Base-by-base conservation (phyloP, 2,329 filamentous ascomycete species). In the Tolypocladium paradoxum region DNA sequence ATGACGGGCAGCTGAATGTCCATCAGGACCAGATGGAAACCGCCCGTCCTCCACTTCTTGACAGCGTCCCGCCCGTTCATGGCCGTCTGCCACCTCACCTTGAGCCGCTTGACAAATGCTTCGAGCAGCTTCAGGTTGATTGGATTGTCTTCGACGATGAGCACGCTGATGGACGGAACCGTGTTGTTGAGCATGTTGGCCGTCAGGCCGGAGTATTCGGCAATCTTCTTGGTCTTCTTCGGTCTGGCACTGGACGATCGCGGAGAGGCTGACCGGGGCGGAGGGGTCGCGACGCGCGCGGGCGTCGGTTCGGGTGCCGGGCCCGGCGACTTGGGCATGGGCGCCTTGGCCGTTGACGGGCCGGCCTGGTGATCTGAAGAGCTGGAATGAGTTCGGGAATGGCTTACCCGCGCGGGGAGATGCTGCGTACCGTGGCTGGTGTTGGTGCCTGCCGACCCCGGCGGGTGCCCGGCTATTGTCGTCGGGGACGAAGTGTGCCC, bases 121-220 rank as follows among this genome's bases (percentile, higher is more conserved):
- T 96, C 92, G 36, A 99, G 76, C 11, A 99, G 83, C 64, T 90
- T 88, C 60, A 97, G 75, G 65, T 97, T 99, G 77, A 99, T 97
- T 58, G 93, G 90, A 69, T 99, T 99, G 73, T 99, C 93, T 73
- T 99, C 93, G 16, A 99, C 93, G 56, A 99, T 96, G 45, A 99
- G 77, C 8, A 97, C 91, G 61, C 95, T 97, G 72, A 99, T 97
- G 1, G 93, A 92, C 8, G 93, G 93, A 0, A 97, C 90, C 1
- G 84, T 84, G 52, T 85, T 86, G 60, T 92, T 90, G 31, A 95
- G 78, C 62, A 88, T 77, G 33, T 81, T 84, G 4, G 84, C 76
- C 29, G 79, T 43, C 31, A 48, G 43, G 14, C 14, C 29, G 1
- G 75, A 67, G 50, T 71, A 66, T 22, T 74, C 72, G 33, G 65